phyloP scores from a whole-genome alignment of 192 early-diverging fungal species.

The Backusella circina region DNA sequence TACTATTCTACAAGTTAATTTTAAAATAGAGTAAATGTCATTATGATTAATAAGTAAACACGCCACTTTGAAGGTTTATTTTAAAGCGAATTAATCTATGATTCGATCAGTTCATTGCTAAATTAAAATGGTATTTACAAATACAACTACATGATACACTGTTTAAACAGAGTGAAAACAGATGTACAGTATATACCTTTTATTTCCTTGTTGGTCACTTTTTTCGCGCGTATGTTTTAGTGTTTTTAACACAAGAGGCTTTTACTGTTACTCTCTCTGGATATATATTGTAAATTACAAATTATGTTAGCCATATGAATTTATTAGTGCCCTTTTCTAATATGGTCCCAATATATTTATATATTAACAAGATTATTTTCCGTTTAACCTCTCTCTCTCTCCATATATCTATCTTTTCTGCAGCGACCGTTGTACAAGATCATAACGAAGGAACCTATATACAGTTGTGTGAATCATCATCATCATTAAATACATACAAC shows the following conservation, averaged over 20 bases:
- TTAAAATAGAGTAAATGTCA: neutral
- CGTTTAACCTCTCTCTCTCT: neutral
- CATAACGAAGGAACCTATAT: neutral
- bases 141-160: no score
- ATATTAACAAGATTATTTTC: neutral
- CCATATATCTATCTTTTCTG: neutral
- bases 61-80: neutral
- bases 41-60: no score
- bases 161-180: neutral
- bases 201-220: neutral
- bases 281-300: neutral
- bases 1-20: neutral
- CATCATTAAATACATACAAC: neutral
- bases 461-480: neutral
- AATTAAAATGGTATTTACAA: neutral
- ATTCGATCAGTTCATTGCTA: neutral
- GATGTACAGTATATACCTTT: neutral
- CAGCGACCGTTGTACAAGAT: neutral
- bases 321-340: neutral
- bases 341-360: neutral
- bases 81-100: neutral
- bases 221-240: neutral
- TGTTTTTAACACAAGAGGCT: neutral
- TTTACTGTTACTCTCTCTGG: no score
- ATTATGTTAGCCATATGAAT: neutral